Base-by-base conservation (phyloP, 2,329 filamentous ascomycete genomes). In the Sporothrix sp. region DNA sequence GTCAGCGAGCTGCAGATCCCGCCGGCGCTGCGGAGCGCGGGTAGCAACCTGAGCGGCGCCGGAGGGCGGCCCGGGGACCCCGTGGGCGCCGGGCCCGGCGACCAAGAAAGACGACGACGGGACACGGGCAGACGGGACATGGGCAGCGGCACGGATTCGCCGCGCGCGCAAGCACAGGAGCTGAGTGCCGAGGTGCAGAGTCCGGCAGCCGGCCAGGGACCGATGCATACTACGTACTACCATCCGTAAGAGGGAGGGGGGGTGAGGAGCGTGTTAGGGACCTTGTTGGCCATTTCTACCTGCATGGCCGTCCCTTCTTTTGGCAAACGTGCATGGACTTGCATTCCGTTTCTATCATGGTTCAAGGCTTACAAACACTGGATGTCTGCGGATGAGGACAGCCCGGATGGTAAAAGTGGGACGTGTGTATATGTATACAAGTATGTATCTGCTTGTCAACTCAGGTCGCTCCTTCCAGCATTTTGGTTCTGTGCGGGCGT, bases 1-100 rank as follows among this genome's bases (percentile, higher is more conserved):
- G 63, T 65, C 40, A 63, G 62, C 50, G 62, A 63, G 56, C 55
- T 66, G 49, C 59, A 58, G 52, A 38, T 58, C 7, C 49, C 55
- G 8, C 54, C 57, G 4, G 28, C 28, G 9, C 48, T 45, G 45
- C 21, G 35, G 4, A 20, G 36, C 23, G 51, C 23, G 13, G 49
- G 23, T 5, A 28, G 30, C 40, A 47, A 30, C 3, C 1, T 27
- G 9, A 36, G 30, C 13, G 16, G 25, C 25, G 10, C 6, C 36
- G 16, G 21, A 10, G 30, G 43, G 33, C 16, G 33, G 20, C 11
- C 7, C 5, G 9, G n/a, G 8, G 7, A 10, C 10, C 7, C 35
- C n/a, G 2, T 18, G 16, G 7, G 18, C 11, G 7, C 16, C 16
- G 2, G 36, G 42, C n/a, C 14, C 21, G 36, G 36, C 36, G n/a